These are phyloP conservation scores for Linnemannia hyalina DNA, from an alignment of 192 early-diverging fungal genomes.

Conservation along the genomic window DNA sequence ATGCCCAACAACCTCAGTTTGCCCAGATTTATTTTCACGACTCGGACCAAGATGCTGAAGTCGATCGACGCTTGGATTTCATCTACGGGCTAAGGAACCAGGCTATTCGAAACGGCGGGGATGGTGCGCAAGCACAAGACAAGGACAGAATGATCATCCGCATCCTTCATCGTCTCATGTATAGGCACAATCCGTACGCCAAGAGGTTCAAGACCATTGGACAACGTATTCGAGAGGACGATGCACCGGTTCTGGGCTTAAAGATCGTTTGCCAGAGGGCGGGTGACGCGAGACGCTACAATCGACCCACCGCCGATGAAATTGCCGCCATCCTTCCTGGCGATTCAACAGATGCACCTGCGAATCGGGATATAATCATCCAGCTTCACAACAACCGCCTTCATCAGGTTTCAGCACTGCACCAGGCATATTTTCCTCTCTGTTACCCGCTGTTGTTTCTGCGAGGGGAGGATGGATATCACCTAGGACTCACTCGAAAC, in stretches of 20 bases:
- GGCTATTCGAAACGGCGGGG: background rate
- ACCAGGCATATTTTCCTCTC: background rate
- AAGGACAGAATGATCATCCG: background rate
- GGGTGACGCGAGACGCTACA: too few species aligned
- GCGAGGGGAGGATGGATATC: background rate
- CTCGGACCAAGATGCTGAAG: background rate
- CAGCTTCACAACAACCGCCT: too few species aligned
- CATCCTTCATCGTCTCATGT: background rate
- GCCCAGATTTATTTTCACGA: conserved; percentile 14
- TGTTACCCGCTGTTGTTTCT: background rate
- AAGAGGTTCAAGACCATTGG: background rate
- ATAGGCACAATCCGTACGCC: conserved; percentile 15
- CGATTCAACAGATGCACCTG: too few species aligned
- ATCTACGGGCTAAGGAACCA: conserved; percentile 10
- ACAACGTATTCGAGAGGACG: background rate
- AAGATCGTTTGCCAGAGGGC: too few species aligned
- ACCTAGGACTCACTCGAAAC: background rate
- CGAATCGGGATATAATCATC: too few species aligned
- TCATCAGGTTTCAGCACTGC: too few species aligned
- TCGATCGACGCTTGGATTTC: background rate
- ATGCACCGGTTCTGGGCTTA: background rate
- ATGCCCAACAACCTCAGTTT: background rate
- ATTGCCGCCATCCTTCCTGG: too few species aligned
- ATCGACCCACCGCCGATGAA: too few species aligned
- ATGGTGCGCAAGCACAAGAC: background rate